Conservation (phyloP, 2,329 filamentous ascomycete species). For the Alternaria arborescens region DNA sequence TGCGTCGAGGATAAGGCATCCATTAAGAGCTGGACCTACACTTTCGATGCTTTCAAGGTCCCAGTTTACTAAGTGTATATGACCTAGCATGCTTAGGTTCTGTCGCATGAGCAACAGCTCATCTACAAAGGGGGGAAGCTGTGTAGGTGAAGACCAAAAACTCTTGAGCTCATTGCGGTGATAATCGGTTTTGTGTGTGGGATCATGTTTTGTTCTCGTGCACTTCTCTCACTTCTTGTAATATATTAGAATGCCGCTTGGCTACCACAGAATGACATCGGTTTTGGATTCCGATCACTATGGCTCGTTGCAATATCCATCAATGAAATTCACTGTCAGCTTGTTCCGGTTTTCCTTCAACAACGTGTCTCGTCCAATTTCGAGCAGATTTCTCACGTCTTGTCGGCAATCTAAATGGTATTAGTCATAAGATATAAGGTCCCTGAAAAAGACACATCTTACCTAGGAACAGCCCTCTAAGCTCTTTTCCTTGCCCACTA, state of each 20-base stretch:
- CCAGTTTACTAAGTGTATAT: conserved; percentile 26
- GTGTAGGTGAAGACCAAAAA: not conserved
- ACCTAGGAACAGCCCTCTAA: conserved; percentile 41
- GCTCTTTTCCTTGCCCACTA: conserved; percentile 37
- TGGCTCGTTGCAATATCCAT: conserved; percentile 44
- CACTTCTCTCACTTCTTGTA: not conserved
- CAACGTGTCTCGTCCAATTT: conserved; percentile 34
- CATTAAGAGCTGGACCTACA: conserved; percentile 53
- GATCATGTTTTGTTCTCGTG: not conserved
- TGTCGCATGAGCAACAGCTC: not conserved
- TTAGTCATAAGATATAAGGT: not conserved
- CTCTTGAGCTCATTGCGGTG: not conserved
- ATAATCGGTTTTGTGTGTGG: not conserved
- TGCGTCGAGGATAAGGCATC: conserved; percentile 53
- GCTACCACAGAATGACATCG: not conserved
- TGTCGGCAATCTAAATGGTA: conserved; percentile 38
- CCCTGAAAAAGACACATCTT: not conserved
- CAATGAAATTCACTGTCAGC: conserved; percentile 42
- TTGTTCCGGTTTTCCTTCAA: conserved; percentile 40
- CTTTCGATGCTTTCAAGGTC: conserved; percentile 52
- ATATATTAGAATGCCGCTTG: not conserved
- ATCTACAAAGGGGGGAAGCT: too few relatives aligned
- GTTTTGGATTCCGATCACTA: not conserved
- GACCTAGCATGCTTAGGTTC: not conserved
- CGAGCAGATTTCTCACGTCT: conserved; percentile 34